Conservation (phyloP, 2,329 filamentous ascomycete species). For the Chaetomiaceae sp. region DNA sequence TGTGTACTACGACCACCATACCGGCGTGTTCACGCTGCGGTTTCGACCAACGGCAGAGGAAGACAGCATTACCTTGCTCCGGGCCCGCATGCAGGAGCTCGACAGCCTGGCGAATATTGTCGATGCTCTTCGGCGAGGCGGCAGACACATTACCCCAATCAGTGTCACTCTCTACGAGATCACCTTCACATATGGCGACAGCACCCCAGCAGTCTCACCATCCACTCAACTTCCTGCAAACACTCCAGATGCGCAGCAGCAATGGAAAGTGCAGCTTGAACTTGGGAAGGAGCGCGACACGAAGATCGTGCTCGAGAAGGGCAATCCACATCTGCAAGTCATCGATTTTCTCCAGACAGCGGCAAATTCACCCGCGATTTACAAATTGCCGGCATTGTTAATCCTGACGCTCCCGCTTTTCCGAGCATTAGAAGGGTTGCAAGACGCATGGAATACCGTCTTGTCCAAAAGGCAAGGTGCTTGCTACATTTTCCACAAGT, state of each 20-base stretch:
- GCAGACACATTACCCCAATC: conserved; percentile 52
- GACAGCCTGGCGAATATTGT: conserved; percentile 68
- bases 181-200: conserved; percentile 60
- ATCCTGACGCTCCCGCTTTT: conserved; percentile 62
- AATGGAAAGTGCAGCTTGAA: conserved; percentile 54
- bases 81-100: conserved; percentile 59
- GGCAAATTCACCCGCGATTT: conserved; percentile 53
- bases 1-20: conserved; percentile 55
- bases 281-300: conserved; percentile 51
- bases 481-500: conserved; percentile 49
- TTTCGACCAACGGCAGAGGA: conserved; percentile 56
- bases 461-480: conserved; percentile 41
- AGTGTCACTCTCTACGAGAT: conserved; percentile 59
- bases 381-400: conserved; percentile 50
- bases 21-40: conserved; percentile 60
- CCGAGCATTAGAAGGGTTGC: conserved; percentile 55
- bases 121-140: conserved; percentile 56
- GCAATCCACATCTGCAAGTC: conserved; percentile 65
- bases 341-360: conserved; percentile 54
- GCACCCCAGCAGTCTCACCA: background rate
- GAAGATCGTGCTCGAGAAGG: conserved; percentile 53
- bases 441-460: conserved; percentile 47
- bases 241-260: conserved; percentile 22
- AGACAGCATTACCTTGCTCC: conserved; percentile 56
- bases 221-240: background rate